These are phyloP conservation scores for Citrus mangshanensis DNA, from an alignment of 345 rosid species.

Conservation along the genomic window DNA sequence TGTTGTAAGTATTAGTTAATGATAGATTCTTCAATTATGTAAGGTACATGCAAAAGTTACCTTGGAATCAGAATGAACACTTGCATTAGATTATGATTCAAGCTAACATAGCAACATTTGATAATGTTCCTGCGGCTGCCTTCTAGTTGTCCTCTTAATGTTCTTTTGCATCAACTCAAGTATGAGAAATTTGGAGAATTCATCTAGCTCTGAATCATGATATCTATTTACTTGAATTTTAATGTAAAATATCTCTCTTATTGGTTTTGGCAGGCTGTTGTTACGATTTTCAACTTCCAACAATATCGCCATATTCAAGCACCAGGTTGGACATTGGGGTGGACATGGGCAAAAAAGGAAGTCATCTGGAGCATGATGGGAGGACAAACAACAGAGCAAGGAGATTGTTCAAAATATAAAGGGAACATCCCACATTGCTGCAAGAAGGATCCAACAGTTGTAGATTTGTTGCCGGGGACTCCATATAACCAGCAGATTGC, in stretches of 20 bases:
- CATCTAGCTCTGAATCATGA: neutral
- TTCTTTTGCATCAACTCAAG: neutral
- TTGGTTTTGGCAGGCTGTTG: slow-evolving; percentile 62
- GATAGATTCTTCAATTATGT: neutral
- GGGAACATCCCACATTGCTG: slow-evolving; percentile 82
- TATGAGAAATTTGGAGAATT: neutral
- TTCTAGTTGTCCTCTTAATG: neutral
- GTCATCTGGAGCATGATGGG: slow-evolving; percentile 89
- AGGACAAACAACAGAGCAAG: slow-evolving; percentile 80
- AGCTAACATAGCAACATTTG: neutral
- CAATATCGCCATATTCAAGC: slow-evolving; percentile 80
- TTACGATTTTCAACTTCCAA: slow-evolving; percentile 80
- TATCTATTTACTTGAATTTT: neutral
- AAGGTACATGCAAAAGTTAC: neutral
- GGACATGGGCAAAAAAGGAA: slow-evolving; percentile 93
- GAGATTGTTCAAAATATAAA: slow-evolving; percentile 88
- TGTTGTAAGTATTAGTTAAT: slow-evolving; percentile 55
- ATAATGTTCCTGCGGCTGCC: neutral
- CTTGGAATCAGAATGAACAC: neutral
- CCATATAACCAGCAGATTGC: slow-evolving; percentile 86
- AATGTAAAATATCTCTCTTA: neutral
- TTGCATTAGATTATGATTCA: neutral
- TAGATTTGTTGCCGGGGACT: slow-evolving; percentile 84
- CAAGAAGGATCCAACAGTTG: slow-evolving; percentile 73
- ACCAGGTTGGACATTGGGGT: slow-evolving; percentile 89